These are phyloP conservation scores for Melastoma malabathricum DNA, from an alignment of 345 rosid genomes.

Conservation along the genomic window DNA sequence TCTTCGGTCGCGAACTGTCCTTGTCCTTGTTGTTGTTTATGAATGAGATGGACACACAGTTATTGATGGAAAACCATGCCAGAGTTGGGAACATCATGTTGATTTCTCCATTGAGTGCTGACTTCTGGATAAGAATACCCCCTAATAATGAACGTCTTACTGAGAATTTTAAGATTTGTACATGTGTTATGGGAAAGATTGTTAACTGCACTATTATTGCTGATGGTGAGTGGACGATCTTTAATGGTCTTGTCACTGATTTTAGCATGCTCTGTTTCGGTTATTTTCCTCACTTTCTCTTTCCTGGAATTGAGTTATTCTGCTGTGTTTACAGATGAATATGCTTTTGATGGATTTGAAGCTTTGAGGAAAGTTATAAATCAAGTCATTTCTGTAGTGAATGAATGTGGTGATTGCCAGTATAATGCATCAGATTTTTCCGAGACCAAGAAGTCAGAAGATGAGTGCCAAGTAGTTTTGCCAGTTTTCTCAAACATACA, in stretches of 20 bases:
- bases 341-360: conserved; percentile 35
- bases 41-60: conserved; percentile 24
- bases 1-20: conserved; percentile 54
- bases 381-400: conserved; percentile 41
- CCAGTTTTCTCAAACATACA: conserved; percentile 18
- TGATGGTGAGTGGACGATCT: conserved; percentile 42
- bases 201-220: conserved; percentile 36
- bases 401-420: conserved; percentile 39
- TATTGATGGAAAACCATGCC: conserved; percentile 16
- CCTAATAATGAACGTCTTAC: conserved; percentile 16
- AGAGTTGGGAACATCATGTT: conserved; percentile 23
- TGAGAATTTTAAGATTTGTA: conserved; percentile 20
- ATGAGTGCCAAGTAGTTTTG: conserved; percentile 21
- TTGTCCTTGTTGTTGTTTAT: conserved; percentile 30
- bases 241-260: conserved; percentile 1
- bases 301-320: background rate
- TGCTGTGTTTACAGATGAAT: conserved; percentile 36
- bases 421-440: conserved; percentile 46
- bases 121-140: conserved; percentile 74
- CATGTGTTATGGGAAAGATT: conserved; percentile 58
- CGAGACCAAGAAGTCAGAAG: conserved; percentile 27
- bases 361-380: conserved; percentile 43
- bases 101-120: conserved; percentile 43
- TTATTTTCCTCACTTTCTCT: conserved; percentile 3
- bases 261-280: conserved; percentile 5